These are phyloP conservation scores for Groenewaldozyma tartarivorans DNA, from an alignment of 805 yeast species.

Conservation along the genomic window DNA sequence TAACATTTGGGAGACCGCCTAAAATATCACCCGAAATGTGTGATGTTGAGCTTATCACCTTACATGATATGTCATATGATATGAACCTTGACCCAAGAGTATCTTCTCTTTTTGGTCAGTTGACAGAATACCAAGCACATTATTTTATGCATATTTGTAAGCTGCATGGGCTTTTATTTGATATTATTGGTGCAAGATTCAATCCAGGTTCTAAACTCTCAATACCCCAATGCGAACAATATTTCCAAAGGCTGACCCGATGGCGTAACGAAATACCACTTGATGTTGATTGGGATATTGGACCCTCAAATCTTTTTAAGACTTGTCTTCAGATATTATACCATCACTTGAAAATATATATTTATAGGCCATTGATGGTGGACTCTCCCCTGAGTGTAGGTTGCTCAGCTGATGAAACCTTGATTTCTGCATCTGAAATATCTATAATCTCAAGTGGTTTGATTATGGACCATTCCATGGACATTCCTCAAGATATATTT, in stretches of 20 bases:
- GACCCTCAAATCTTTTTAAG: not conserved
- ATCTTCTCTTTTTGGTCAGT: constrained; percentile 3
- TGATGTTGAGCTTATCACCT: constrained; percentile 11
- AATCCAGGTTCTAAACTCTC: constrained; percentile 4
- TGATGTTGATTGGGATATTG: constrained; percentile 7
- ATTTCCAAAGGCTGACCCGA: not conserved
- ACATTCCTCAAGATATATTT: constrained; percentile 8
- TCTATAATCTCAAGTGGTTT: constrained; percentile 3
- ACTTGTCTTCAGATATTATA: constrained; percentile 7
- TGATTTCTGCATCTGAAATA: constrained; percentile 8
- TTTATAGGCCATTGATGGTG: constrained; percentile 7
- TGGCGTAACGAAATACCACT: constrained; percentile 7
- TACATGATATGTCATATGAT: constrained; percentile 10
- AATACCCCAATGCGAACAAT: not conserved
- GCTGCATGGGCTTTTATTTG: constrained; percentile 3
- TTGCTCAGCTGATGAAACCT: constrained; percentile 7
- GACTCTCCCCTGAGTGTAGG: constrained; percentile 4
- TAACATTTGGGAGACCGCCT: constrained; percentile 10
- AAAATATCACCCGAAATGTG: constrained; percentile 6
- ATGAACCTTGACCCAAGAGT: constrained; percentile 2
- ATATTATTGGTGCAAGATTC: constrained; percentile 6
- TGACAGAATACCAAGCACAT: constrained; percentile 1
- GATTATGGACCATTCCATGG: constrained; percentile 1
- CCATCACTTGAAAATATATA: constrained; percentile 9
- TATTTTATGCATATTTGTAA: constrained; percentile 8